Evolutionary conservation across 2,329 filamentous ascomycete genomes (phyloP).

Genomic region (Colletotrichum orchidophilum): DNA sequence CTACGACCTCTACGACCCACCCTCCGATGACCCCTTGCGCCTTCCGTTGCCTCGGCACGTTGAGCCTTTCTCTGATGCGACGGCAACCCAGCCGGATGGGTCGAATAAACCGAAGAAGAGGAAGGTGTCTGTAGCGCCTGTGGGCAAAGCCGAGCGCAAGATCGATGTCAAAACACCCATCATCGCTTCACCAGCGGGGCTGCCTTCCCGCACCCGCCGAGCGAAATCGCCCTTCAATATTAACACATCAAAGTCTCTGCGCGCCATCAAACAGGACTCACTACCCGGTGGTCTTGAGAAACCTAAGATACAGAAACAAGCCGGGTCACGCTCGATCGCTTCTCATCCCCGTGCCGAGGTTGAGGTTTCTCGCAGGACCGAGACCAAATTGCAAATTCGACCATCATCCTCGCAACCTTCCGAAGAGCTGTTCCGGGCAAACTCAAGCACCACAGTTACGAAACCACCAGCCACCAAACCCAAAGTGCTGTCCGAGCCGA

Average conservation of each 20-base stretch:
- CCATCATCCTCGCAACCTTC: not conserved
- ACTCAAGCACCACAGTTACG: not conserved
- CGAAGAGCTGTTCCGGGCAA: not conserved
- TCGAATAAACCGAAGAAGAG: conserved; percentile 14
- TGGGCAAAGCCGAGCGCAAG: conserved; percentile 9
- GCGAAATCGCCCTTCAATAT: conserved; percentile 6
- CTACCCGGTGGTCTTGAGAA: not conserved
- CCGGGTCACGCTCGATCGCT: not conserved
- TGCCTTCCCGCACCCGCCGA: not conserved
- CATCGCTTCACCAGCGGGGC: not conserved
- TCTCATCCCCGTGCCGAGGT: not conserved
- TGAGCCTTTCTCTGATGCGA: too few relatives aligned
- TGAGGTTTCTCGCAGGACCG: not conserved
- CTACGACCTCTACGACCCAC: conserved; percentile 21
- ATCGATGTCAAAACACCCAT: not conserved
- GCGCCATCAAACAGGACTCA: not conserved
- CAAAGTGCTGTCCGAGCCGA: not conserved
- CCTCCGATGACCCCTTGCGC: conserved; percentile 10
- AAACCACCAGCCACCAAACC: not conserved
- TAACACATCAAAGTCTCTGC: not conserved
- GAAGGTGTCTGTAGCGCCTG: not conserved
- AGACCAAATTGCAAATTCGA: conserved; percentile 3
- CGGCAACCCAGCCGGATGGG: not conserved
- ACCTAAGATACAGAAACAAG: not conserved
- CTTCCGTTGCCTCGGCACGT: too few relatives aligned